phyloP scores from a whole-genome alignment of 2,329 filamentous ascomycete genomes.

The Ophiosphaerella herpotricha region DNA sequence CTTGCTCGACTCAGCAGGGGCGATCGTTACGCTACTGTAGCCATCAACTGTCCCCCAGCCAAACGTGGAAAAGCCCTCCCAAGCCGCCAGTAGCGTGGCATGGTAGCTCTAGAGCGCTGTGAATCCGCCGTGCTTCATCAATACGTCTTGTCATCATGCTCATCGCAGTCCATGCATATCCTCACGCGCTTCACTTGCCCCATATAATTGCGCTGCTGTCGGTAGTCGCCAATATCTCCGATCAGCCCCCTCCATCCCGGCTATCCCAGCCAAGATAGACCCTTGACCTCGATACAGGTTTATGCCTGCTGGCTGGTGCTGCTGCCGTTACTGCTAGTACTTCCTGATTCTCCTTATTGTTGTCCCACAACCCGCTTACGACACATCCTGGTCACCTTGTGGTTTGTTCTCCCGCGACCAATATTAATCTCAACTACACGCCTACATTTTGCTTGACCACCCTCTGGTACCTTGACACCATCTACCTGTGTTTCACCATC shows the following conservation, averaged over 20 bases:
- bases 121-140: slow-evolving; percentile 24
- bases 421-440: slow-evolving; percentile 27
- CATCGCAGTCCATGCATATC: slow-evolving; percentile 32
- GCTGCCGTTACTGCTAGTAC: slow-evolving; percentile 28
- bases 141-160: slow-evolving; percentile 21
- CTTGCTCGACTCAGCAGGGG: slow-evolving; percentile 33
- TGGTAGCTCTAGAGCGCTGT: slow-evolving; percentile 32
- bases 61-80: slow-evolving; percentile 29
- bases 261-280: slow-evolving; percentile 24
- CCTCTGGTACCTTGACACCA: slow-evolving; percentile 20
- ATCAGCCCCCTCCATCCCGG: slow-evolving; percentile 16
- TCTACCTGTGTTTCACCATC: slow-evolving; percentile 10
- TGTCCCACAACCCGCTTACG: slow-evolving; percentile 28
- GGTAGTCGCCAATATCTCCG: slow-evolving; percentile 28
- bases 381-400: slow-evolving; percentile 28
- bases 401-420: slow-evolving; percentile 28
- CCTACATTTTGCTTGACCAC: slow-evolving; percentile 22
- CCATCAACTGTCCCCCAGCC: slow-evolving; percentile 31
- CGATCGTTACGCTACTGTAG: slow-evolving; percentile 36
- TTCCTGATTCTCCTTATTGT: slow-evolving; percentile 26
- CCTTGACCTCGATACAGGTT: slow-evolving; percentile 24
- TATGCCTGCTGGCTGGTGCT: slow-evolving; percentile 34
- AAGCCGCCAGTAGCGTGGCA: slow-evolving; percentile 36
- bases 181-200: slow-evolving; percentile 31
- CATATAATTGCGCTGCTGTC: slow-evolving; percentile 16